phyloP scores from a whole-genome alignment of 805 yeast genomes.

The Metschnikowia rubicola region DNA sequence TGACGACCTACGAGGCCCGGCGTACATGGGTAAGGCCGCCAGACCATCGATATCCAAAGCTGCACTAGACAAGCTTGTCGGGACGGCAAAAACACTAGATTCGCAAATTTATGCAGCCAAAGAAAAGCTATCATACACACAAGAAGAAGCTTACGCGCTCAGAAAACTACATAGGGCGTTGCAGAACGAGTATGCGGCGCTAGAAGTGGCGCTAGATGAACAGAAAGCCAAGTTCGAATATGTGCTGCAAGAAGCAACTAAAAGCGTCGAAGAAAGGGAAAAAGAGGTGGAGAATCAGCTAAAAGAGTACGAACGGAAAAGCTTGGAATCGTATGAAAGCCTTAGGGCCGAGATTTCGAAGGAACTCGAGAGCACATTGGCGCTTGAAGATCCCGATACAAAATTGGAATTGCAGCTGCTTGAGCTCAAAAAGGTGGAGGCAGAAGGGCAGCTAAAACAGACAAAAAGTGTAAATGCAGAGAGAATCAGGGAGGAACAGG shows the following conservation, averaged over 20 bases:
- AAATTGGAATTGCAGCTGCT: conserved; percentile 1
- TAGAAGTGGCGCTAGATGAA: conserved; percentile 9
- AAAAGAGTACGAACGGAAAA: conserved; percentile 26
- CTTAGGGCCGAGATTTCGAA: conserved; percentile 32
- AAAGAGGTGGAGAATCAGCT: conserved; percentile 26
- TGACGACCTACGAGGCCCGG: background rate
- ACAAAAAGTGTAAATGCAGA: background rate
- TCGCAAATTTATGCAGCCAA: conserved; percentile 17
- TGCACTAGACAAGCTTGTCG: conserved; percentile 8
- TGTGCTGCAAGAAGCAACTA: conserved; percentile 26
- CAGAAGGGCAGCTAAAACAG: background rate
- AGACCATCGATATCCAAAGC: background rate
- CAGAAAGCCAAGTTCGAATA: conserved; percentile 20
- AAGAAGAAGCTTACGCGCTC: conserved; percentile 10
- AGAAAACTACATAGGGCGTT: conserved; percentile 10
- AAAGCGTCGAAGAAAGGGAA: conserved; percentile 29
- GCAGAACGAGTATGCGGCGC: conserved; percentile 6
- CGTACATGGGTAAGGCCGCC: background rate
- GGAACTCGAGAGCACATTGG: conserved; percentile 24
- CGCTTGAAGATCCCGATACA: conserved; percentile 2
- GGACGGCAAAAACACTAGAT: conserved; percentile 20
- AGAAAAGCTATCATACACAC: conserved; percentile 1
- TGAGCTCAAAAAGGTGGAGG: background rate
- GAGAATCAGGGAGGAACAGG: background rate
- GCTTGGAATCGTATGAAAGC: conserved; percentile 28